These are phyloP conservation scores for Phyllachora maydis DNA, from an alignment of 2,329 filamentous ascomycete genomes.

Conservation along the genomic window DNA sequence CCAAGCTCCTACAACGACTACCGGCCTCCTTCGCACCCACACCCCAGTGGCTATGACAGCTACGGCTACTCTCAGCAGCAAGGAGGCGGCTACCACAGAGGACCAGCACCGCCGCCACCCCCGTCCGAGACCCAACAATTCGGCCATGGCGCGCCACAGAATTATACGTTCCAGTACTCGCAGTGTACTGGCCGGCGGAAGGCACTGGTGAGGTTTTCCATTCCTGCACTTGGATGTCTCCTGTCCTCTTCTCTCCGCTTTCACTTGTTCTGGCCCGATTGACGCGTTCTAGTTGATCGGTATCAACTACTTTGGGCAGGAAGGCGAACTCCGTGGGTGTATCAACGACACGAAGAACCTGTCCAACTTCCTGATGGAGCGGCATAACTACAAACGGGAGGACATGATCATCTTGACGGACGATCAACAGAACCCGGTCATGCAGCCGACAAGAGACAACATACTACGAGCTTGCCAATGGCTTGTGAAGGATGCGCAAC, in stretches of 20 bases:
- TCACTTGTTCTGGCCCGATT: too few species aligned
- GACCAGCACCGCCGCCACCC: conserved; percentile 18
- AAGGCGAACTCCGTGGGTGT: conserved; percentile 52
- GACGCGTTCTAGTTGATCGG: too few species aligned
- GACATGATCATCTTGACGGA: conserved; percentile 67
- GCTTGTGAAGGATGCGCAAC: conserved; percentile 49
- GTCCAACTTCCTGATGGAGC: conserved; percentile 46
- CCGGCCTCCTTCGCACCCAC: conserved; percentile 15
- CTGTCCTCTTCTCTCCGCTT: too few species aligned
- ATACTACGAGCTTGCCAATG: conserved; percentile 58
- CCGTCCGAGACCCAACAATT: conserved; percentile 33
- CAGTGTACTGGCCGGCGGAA: conserved; percentile 54
- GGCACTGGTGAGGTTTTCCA: too few species aligned
- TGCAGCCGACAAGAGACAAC: conserved; percentile 56
- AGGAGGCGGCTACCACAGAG: conserved; percentile 10
- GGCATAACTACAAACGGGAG: conserved; percentile 51
- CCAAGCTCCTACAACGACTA: conserved; percentile 12
- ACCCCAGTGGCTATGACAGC: conserved; percentile 14
- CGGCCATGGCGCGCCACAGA: conserved; percentile 44
- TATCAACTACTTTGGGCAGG: conserved; percentile 62
- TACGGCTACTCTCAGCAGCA: conserved; percentile 23
- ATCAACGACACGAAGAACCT: conserved; percentile 70
- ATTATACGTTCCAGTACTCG: conserved; percentile 58
- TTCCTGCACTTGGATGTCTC: too few species aligned
- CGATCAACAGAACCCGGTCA: conserved; percentile 48